phyloP scores from a whole-genome alignment of 2,329 filamentous ascomycete genomes.

The Cercospora sesami region DNA sequence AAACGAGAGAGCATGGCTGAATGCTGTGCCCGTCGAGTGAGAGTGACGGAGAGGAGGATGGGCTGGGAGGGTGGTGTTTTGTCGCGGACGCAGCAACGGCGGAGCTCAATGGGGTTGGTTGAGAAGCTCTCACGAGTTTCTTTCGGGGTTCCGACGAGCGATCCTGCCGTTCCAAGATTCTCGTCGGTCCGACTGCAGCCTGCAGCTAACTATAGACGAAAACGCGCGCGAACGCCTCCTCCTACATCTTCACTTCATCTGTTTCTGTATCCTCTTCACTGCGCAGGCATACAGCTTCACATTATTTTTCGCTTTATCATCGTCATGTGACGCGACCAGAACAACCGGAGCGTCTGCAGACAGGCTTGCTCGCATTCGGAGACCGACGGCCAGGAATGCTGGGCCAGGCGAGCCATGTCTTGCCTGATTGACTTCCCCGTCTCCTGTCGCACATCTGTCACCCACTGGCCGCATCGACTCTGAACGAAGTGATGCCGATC shows the following conservation, averaged over 20 bases:
- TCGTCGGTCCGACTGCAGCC: conserved; percentile 6
- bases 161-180: not conserved
- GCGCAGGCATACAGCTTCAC: not conserved
- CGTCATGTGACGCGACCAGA: not conserved
- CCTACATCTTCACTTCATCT: conserved; percentile 1
- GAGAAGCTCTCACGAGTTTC: conserved; percentile 7
- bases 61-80: conserved; percentile 6
- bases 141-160: conserved; percentile 5
- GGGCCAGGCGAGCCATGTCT: not conserved
- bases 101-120: conserved; percentile 13
- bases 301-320: no score
- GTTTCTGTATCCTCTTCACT: not conserved
- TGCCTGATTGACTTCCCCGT: not conserved
- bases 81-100: conserved; percentile 1
- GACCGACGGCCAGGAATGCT: conserved; percentile 1
- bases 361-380: not conserved
- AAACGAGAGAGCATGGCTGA: conserved; percentile 41
- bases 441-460: conserved; percentile 4
- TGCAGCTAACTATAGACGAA: conserved; percentile 1
- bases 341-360: not conserved
- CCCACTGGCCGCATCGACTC: not conserved
- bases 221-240: not conserved
- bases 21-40: conserved; percentile 10
- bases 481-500: not conserved
- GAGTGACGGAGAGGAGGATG: conserved; percentile 8